Percentiles rank a stretch among this genome's conserved stretches.
Evolutionary conservation across 306 rosid genomes (phyloP).

Genomic region (Prunus fruticosa): DNA sequence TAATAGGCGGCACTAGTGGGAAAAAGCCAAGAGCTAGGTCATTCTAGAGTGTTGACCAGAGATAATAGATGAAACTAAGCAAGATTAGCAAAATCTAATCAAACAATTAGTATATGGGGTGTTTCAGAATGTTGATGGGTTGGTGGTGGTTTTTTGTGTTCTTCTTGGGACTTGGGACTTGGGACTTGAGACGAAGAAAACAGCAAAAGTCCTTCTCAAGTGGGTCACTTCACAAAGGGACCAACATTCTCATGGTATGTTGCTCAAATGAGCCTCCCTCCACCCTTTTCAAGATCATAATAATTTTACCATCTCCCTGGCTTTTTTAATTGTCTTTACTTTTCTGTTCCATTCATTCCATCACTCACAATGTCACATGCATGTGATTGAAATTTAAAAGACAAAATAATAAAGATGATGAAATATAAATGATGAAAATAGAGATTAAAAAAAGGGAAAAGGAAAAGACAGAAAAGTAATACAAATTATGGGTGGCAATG

Average conservation of each 20-base stretch:
- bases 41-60: not conserved
- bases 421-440: not conserved
- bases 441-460: not conserved
- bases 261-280: constrained; percentile 6
- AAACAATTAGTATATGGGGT: constrained; percentile 8
- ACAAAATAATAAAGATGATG: no score
- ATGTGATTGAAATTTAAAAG: not conserved
- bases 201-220: constrained; percentile 52
- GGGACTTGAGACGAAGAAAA: constrained; percentile 33
- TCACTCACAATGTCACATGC: not conserved
- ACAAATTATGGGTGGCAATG: constrained; percentile 30
- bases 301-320: constrained; percentile 15
- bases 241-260: constrained; percentile 67
- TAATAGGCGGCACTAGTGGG: not conserved
- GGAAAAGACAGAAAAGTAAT: constrained; percentile 18
- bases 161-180: constrained; percentile 11
- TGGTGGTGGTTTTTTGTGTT: constrained; percentile 23
- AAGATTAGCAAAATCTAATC: constrained; percentile 19
- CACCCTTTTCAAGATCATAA: constrained; percentile 36
- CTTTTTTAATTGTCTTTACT: constrained; percentile 16
- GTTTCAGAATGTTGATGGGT: constrained; percentile 25
- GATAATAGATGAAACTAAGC: not conserved
- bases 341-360: not conserved
- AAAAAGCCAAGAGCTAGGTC: not conserved
- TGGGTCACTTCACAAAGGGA: constrained; percentile 59